Evolutionary conservation across 768 basidiomycete genomes (phyloP).

Genomic region (Termitomyces sp.): DNA sequence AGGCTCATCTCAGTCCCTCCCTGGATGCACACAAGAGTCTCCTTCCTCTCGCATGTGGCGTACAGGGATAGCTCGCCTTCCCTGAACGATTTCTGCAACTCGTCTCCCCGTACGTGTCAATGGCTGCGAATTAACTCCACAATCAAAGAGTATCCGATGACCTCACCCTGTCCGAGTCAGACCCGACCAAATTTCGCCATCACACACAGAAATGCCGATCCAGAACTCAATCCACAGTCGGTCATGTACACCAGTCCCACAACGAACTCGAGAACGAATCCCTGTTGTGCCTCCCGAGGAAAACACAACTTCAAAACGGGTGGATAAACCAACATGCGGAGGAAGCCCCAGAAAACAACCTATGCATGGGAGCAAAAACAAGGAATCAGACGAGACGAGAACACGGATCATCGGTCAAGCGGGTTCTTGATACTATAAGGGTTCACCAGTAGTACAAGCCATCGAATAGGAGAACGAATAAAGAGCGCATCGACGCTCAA

Average conservation of each 20-base stretch:
- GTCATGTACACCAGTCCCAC: conserved; percentile 11
- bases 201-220: conserved; percentile 3
- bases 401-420: conserved; percentile 11
- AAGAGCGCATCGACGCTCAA: conserved; percentile 10
- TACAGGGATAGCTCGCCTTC: conserved; percentile 30
- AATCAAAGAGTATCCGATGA: conserved; percentile 13
- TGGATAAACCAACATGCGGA: conserved; percentile 24
- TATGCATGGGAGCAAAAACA: conserved; percentile 3
- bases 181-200: conserved; percentile 11
- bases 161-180: conserved; percentile 22
- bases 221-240: conserved; percentile 13
- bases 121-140: conserved; percentile 22
- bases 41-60: conserved; percentile 23
- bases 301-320: conserved; percentile 36
- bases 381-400: conserved; percentile 1
- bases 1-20: conserved; percentile 5
- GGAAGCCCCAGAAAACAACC: conserved; percentile 2
- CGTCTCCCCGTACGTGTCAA: conserved; percentile 32
- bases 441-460: conserved; percentile 14
- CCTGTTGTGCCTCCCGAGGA: conserved; percentile 48
- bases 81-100: conserved; percentile 18
- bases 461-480: conserved; percentile 13
- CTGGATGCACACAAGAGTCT: background rate
- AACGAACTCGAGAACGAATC: conserved; percentile 54
- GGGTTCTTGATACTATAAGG: conserved; percentile 1